Evolutionary conservation across 1,284 basidiomycete species (phyloP).

Genomic region (Melampsora americana): DNA sequence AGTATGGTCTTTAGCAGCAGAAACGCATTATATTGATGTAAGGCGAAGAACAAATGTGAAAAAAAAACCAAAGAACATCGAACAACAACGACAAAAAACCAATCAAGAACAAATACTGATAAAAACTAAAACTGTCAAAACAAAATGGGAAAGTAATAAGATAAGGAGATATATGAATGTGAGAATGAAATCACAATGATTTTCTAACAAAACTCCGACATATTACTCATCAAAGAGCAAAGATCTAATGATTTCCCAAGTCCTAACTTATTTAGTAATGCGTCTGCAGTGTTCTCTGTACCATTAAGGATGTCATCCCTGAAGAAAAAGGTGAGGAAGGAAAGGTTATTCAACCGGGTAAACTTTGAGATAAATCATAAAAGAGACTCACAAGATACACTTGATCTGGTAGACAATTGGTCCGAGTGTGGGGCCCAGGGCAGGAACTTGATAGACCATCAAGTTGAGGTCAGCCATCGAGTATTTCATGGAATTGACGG

Average conservation of each 20-base stretch:
- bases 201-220: slow-evolving; percentile 8
- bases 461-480: slow-evolving; percentile 2
- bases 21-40: too few relatives aligned
- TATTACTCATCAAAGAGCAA: slow-evolving; percentile 9
- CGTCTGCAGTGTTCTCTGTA: background rate
- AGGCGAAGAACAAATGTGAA: too few relatives aligned
- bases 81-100: too few relatives aligned
- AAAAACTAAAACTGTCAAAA: too few relatives aligned
- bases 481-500: slow-evolving; percentile 4
- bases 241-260: background rate
- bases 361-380: too few relatives aligned
- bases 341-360: background rate
- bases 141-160: too few relatives aligned
- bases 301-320: slow-evolving; percentile 6
- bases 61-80: too few relatives aligned
- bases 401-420: slow-evolving; percentile 19
- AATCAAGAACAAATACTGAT: too few relatives aligned
- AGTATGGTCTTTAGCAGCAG: too few relatives aligned
- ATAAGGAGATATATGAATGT: too few relatives aligned
- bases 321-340: background rate
- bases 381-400: slow-evolving; percentile 6
- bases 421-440: background rate
- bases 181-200: background rate
- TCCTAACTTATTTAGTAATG: background rate
- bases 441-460: slow-evolving; percentile 13